Base-by-base conservation (phyloP, 2,329 filamentous ascomycete genomes). In the Balansia obtecta region DNA sequence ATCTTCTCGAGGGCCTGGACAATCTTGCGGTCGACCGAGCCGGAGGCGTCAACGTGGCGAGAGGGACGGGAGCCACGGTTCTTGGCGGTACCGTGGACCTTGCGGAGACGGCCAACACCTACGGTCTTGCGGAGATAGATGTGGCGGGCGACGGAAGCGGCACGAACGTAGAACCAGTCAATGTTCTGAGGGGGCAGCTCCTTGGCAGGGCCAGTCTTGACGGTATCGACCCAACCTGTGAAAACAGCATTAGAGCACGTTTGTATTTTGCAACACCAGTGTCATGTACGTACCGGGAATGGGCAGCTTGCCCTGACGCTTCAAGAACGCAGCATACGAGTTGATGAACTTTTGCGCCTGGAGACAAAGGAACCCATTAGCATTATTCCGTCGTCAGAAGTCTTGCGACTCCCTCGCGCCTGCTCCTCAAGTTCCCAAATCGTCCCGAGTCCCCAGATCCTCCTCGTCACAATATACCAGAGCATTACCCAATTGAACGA, bases 61-160 rank as follows among this genome's bases (percentile, higher is more conserved):
- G 83, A 88, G 70, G 93, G 93, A 63, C 86, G 82, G 64, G 82
- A 82, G 65, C 93, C 93, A 64, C 93, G 89, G 86, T 97, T 98
- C 85, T 95, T 96, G 79, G 86, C 86, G 64, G 82, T 86, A 66
- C 89, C 93, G 83, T 98, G 93, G 60, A 86, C 86, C 80, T 95
- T 95, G 74, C 91, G 86, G 65, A 98, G 84, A 69, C 93, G 89
- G 75, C 93, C 93, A 63, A 98, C 88, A 81, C 93, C 93, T 70
- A 98, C 90, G 58, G 90, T 96, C 83, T 98, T 98, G 79, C 93
- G 87, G 73, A 98, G 81, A 82, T 98, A 98, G 80, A 98, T 85
- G 81, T 97, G 91, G 69, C 90, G 89, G 68, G 93, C 93, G 70
- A 98, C 85, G 61, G 91, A 83, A 65, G 93, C 93, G 66, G 91